Conservation (phyloP, 2,329 filamentous ascomycete species). For the Scytalidium lignicola region DNA sequence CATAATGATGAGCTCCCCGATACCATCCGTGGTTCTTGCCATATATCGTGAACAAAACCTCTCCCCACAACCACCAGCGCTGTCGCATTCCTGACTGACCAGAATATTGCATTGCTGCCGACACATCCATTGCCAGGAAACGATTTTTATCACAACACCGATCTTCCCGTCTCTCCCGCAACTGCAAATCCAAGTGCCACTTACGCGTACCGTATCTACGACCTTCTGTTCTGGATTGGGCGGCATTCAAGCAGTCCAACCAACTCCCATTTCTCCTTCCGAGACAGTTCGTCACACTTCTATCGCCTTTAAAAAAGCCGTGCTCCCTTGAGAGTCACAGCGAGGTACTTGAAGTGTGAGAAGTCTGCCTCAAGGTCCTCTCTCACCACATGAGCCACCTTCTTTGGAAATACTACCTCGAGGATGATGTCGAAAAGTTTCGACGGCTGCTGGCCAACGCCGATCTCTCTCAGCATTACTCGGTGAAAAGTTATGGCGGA, state of each 20-base stretch:
- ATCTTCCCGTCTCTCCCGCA: neutral
- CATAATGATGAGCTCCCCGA: neutral
- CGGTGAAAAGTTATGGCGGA: constrained; percentile 48
- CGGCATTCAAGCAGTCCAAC: neutral
- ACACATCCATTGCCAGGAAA: neutral
- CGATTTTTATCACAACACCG: neutral
- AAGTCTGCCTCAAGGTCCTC: constrained; percentile 30
- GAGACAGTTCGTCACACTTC: constrained; percentile 32
- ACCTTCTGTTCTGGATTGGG: neutral
- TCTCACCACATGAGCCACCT: constrained; percentile 81
- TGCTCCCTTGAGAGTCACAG: constrained; percentile 78
- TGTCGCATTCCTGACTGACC: neutral
- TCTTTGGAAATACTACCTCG: constrained; percentile 94
- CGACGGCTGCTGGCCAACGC: constrained; percentile 77
- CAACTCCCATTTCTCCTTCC: neutral
- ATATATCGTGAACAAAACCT: neutral
- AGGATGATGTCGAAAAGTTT: constrained; percentile 97
- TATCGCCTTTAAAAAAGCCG: constrained; percentile 85
- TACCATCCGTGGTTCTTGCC: neutral
- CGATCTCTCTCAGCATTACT: constrained; percentile 46
- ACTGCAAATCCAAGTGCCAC: neutral
- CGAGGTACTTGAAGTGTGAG: constrained; percentile 55
- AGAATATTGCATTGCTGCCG: neutral
- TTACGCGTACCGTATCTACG: neutral
- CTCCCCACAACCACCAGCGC: neutral